Conservation (phyloP, 2,329 filamentous ascomycete species). For the Epichloe brachyelytri region DNA sequence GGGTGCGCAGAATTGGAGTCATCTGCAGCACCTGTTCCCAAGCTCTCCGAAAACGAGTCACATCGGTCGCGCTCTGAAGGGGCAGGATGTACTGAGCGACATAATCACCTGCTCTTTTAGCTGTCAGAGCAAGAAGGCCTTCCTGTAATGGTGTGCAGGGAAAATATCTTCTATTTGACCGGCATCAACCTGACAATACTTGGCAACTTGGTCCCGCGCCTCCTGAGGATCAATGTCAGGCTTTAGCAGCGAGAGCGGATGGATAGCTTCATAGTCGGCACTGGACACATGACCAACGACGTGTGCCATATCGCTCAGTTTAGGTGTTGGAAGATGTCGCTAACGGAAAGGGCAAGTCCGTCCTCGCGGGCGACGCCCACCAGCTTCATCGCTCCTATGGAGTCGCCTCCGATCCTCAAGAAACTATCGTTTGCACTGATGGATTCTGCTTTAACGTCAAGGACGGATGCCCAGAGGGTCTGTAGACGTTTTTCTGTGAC, state of each 20-base stretch:
- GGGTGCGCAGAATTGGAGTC: conserved; percentile 6
- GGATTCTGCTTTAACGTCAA: conserved; percentile 2
- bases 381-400: conserved; percentile 10
- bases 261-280: not conserved
- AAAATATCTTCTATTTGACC: conserved; percentile 5
- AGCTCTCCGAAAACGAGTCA: not conserved
- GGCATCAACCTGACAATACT: not conserved
- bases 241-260: conserved; percentile 1
- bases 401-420: conserved; percentile 23
- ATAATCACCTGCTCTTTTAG: conserved; percentile 5
- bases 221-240: not conserved
- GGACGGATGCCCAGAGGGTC: conserved; percentile 8
- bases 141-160: conserved; percentile 8
- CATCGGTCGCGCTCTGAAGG: not conserved
- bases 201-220: not conserved
- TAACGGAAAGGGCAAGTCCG: conserved; percentile 11
- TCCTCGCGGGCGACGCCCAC: not conserved
- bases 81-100: conserved; percentile 2
- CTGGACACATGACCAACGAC: not conserved
- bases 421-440: conserved; percentile 10
- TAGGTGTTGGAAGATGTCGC: conserved; percentile 3
- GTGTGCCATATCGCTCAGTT: not conserved
- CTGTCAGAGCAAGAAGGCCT: conserved; percentile 6
- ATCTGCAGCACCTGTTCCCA: conserved; percentile 5
- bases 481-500: conserved; percentile 4